Base-by-base conservation (phyloP, 768 basidiomycete genomes). In the Leccinum boreale region DNA sequence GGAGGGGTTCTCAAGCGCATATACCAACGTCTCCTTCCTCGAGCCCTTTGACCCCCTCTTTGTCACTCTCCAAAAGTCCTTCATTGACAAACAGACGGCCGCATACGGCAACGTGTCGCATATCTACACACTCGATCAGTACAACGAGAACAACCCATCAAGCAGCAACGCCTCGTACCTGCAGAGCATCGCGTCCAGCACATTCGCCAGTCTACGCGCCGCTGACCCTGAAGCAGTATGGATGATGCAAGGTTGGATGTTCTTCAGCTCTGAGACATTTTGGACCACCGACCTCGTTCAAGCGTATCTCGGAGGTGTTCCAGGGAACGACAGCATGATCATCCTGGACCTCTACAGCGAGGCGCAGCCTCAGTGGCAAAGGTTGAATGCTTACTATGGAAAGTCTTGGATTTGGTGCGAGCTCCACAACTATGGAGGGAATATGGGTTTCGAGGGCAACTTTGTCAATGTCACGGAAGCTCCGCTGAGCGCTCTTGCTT, bases 201-300 rank as follows among this genome's bases (percentile, higher is more conserved):
- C 75, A 12, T 71, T 75, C 45, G 66, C 71, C 4, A 73, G 73
- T 56, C 62, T 78, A 28, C 74, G 71, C 3, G 73, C 70, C 3
- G 74, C 74, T 10, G 77, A 78, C 46, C 71, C 77, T 3, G 67
- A 76, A 36, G 76, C 77, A 7, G 51, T 72, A 11, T 77, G 76
- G 77, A 65, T 78, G 56, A 72, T 77, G 72, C 77, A 78, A 39
- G 77, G 75, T 17, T 78, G 77, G 77, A 61, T 78, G 52, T 77
- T 78, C 65, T 76, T 72, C 58, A 67, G 65, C 46, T 65, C 64
- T 47, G 63, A 67, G 26, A 36, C 67, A 1, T 78, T 77, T 64
- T 78, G 77, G 77, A 77, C 73, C 19, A 49, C 70, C 33, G 77
- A 77, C 2, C 75, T 71, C 52, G 68, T 78, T 49, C 65, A 70